Base-by-base conservation (phyloP, 2,329 filamentous ascomycete species). In the Colletotrichum noveboracense region DNA sequence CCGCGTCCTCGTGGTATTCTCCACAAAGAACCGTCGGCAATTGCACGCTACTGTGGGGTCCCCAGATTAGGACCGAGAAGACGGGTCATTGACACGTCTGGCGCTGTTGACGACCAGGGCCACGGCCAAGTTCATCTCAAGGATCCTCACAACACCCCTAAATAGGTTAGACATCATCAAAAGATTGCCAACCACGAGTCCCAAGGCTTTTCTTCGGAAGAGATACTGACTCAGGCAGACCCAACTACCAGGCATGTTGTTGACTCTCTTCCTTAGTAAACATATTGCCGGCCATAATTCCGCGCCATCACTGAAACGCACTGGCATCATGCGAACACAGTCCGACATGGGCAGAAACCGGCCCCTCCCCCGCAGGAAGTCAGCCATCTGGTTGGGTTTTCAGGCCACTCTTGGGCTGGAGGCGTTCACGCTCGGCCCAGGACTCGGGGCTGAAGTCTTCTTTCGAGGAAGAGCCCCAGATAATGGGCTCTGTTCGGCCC, bases 291-390 rank as follows among this genome's bases (percentile, higher is more conserved):
- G 67, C 21, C 26, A 38, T 36, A 61, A 30, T 52, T 24, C 61
- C 36, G 48, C 64, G 18, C 36, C 21, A n/a, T 60, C 21, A 55
- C 43, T 66, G 71, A 66, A 66, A 74, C 66, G n/a, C 66, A 70
- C n/a, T 34, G 28, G 34, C 55, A 66, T 66, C 38, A 71, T 75
- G 68, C 61, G 30, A 66, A 30, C 38, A 66, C 24, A 52, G 28
- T 10, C 48, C 34, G 24, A 48, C 66, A 32, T 28, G 26, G 32
- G 10, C 14, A 9, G 26, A 9, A 21, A 26, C 55, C 61, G 52
- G 61, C 61, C 61, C 24, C 55, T 71, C 55, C 72, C 61, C 68
- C 72, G 38, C 67, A 71, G 61, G n/a, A 26, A 61, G 32, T 66
- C n/a, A 38, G 48, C 34, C 71, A 48, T 30, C 14, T 66, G 67